Evolutionary conservation across 2,329 filamentous ascomycete species (phyloP).

Genomic region (Colletotrichum sp.): DNA sequence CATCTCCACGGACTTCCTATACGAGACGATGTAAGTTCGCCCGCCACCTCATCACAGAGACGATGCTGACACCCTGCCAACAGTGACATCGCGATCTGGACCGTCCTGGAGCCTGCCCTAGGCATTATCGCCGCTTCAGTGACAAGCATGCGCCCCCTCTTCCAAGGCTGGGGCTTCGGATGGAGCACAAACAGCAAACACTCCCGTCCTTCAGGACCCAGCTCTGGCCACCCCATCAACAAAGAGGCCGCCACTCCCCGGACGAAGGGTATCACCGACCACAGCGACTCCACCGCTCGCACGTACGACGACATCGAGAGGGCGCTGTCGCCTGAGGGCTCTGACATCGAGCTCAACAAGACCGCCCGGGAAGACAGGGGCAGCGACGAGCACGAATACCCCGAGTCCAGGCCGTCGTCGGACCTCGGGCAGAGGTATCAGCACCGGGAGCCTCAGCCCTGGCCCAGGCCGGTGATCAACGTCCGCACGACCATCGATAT

Average conservation of each 20-base stretch:
- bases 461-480: constrained; percentile 5
- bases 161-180: constrained; percentile 30
- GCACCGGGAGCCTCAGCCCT: background rate
- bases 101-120: constrained; percentile 35
- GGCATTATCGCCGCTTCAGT: constrained; percentile 37
- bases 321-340: background rate
- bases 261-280: background rate
- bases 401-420: constrained; percentile 8
- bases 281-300: background rate
- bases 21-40: constrained; percentile 33
- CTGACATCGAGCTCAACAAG: constrained; percentile 20
- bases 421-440: constrained; percentile 4
- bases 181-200: constrained; percentile 14
- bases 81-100: constrained; percentile 37
- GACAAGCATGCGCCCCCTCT: constrained; percentile 34
- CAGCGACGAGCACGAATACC: background rate
- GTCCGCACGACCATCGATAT: constrained; percentile 17
- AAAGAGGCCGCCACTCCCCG: background rate
- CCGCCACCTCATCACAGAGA: background rate
- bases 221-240: background rate
- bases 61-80: background rate
- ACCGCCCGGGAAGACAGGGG: background rate
- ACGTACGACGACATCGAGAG: constrained; percentile 10
- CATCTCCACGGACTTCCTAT: constrained; percentile 32
- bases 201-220: background rate